Base-by-base conservation (phyloP, 2,329 filamentous ascomycete genomes). In the Diaporthe caulivora region DNA sequence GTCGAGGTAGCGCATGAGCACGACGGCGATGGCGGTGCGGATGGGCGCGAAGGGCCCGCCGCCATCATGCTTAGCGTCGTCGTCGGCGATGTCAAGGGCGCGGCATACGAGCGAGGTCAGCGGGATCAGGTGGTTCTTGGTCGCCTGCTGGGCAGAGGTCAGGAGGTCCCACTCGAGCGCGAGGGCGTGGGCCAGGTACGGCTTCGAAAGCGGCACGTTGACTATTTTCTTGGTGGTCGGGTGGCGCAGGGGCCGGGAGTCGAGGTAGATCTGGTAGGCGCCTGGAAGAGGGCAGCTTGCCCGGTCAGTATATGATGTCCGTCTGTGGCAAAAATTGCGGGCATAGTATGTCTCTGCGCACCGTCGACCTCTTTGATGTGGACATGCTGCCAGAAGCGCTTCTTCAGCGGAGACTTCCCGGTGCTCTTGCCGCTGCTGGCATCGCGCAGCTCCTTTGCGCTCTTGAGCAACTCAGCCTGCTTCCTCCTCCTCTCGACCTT, bases 81-180 rank as follows among this genome's bases (percentile, higher is more conserved):
- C 92, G 26, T 87, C 87, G 62, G 87, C 87, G 71, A 98, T 94
- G 80, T 98, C 96, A 40, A 96, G 83, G 0, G 95, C 96, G 58
- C 97, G 92, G 76, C 95, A 94, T 29, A 92, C 87, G 21, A 98
- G 89, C 62, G 94, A 95, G 3, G 95, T 98, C 76, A 99, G 86
- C 18, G 97, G 97, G 77, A 98, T 96, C 62, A 97, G 90, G 84
- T 98, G 95, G 74, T 94, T 91, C 81, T 93, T 94, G 51, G 95
- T 89, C 0, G 95, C 94, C 83, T 98, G 94, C 80, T 95, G 92
- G 3, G 93, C 91, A 18, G 93, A 94, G 31, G 92, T 89, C 75
- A 99, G 89, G 64, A 93, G 87, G 81, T 98, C 95, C 97, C 97
- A 99, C 86, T 99, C 97, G 57, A 97, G 85, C 3, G 96, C 97